Conservation (phyloP, 805 yeast species). For the Ascoidea tarda region DNA sequence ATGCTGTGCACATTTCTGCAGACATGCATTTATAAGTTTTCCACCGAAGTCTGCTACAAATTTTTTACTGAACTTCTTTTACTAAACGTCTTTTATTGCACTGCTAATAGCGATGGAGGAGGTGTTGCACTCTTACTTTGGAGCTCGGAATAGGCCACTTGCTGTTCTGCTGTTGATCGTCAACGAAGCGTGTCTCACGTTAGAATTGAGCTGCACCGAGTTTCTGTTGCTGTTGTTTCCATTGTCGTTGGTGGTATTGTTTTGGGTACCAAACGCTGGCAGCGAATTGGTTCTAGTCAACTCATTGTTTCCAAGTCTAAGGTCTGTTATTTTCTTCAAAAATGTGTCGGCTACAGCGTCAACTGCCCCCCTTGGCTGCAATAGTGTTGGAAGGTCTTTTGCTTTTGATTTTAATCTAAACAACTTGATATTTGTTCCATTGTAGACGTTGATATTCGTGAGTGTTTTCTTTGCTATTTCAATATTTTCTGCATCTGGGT, state of each 20-base stretch:
- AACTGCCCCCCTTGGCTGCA: constrained; percentile 27
- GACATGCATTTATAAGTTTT: no score
- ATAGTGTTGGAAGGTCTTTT: constrained; percentile 13
- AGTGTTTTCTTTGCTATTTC: constrained; percentile 12
- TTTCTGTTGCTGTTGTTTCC: background rate
- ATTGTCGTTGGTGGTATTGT: background rate
- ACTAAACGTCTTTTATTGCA: no score
- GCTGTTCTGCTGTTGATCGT: no score
- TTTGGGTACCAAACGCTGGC: background rate
- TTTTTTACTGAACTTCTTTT: no score
- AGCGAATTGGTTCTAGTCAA: background rate
- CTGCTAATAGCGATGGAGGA: no score
- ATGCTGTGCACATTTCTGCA: no score
- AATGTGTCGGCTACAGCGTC: constrained; percentile 35
- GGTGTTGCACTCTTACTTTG: no score
- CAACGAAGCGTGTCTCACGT: background rate
- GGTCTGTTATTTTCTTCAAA: constrained; percentile 23
- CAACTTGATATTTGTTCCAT: constrained; percentile 26
- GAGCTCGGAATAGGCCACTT: no score
- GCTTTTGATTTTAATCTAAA: constrained; percentile 21
- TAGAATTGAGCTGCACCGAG: background rate
- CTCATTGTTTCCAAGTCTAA: background rate
- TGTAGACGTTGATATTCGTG: constrained; percentile 26
- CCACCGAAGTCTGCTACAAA: no score
- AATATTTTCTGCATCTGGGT: constrained; percentile 10